Conservation (phyloP, 2,329 filamentous ascomycete genomes). For the Verticillium longisporum region DNA sequence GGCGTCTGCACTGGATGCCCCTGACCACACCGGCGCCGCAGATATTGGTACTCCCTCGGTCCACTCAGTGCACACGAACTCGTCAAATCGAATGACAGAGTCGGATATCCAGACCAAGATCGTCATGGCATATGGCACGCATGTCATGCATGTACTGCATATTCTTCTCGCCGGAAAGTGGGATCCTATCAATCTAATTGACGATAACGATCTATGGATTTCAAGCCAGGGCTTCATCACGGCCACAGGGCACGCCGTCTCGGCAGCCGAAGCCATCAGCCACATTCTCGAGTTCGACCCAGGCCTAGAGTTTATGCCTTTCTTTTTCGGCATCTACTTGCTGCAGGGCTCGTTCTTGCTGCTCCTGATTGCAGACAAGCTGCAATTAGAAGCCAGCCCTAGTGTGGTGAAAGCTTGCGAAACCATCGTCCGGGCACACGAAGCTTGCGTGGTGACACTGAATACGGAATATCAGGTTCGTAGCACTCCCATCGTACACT, state of each 20-base stretch:
- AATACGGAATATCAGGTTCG: slow-evolving; percentile 88
- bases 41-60: slow-evolving; percentile 63
- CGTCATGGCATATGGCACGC: slow-evolving; percentile 81
- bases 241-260: slow-evolving; percentile 82
- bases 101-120: slow-evolving; percentile 80
- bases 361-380: slow-evolving; percentile 81
- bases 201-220: slow-evolving; percentile 92
- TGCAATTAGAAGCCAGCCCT: slow-evolving; percentile 74
- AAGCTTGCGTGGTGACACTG: slow-evolving; percentile 88
- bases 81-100: slow-evolving; percentile 60
- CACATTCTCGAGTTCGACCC: slow-evolving; percentile 87
- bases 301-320: slow-evolving; percentile 90
- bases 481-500: neutral
- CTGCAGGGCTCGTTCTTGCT: slow-evolving; percentile 85
- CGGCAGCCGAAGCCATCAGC: slow-evolving; percentile 78
- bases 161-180: slow-evolving; percentile 86
- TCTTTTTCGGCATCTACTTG: slow-evolving; percentile 92
- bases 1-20: slow-evolving; percentile 18
- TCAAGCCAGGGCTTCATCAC: slow-evolving; percentile 82
- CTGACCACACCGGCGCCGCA: slow-evolving; percentile 25
- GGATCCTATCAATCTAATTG: slow-evolving; percentile 86
- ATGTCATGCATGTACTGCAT: slow-evolving; percentile 90
- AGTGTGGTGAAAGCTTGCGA: slow-evolving; percentile 85
- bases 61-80: slow-evolving; percentile 57
- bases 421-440: slow-evolving; percentile 85